These are phyloP conservation scores for Cladophialophora chaetospira DNA, from an alignment of 2,329 filamentous ascomycete genomes.

Conservation along the genomic window DNA sequence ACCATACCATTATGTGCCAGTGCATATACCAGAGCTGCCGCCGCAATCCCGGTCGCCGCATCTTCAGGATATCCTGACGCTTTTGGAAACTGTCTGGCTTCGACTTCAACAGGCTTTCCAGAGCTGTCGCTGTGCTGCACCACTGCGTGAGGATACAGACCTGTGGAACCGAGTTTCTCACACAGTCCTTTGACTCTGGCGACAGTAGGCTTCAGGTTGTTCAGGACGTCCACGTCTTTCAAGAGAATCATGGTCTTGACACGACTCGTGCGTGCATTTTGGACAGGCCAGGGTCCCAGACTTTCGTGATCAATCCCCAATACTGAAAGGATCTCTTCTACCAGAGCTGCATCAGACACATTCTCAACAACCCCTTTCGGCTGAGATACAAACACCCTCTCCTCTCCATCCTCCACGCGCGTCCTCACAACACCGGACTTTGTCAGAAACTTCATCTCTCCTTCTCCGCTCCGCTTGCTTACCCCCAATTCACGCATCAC, in stretches of 20 bases:
- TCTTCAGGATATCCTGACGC: conserved; percentile 12
- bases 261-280: conserved; percentile 10
- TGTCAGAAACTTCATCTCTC: not conserved
- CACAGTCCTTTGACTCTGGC: not conserved
- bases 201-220: conserved; percentile 1
- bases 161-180: conserved; percentile 4
- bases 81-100: conserved; percentile 11
- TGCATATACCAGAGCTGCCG: conserved; percentile 2
- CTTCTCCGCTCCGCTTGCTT: not conserved
- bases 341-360: not conserved
- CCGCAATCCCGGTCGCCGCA: conserved; percentile 12
- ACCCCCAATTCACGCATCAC: conserved; percentile 4
- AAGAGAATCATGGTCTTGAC: conserved; percentile 3
- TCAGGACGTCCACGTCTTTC: not conserved
- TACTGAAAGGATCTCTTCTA: conserved; percentile 3
- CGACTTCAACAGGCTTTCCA: not conserved
- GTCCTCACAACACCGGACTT: conserved; percentile 5
- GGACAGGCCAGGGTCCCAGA: not conserved
- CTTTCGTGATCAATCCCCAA: not conserved
- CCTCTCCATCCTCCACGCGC: not conserved
- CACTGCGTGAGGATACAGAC: conserved; percentile 11
- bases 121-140: not conserved
- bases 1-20: not conserved
- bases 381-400: conserved; percentile 8
- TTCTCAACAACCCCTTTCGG: conserved; percentile 1